phyloP scores from a whole-genome alignment of 2,329 filamentous ascomycete species.

The Trichophyton simii region DNA sequence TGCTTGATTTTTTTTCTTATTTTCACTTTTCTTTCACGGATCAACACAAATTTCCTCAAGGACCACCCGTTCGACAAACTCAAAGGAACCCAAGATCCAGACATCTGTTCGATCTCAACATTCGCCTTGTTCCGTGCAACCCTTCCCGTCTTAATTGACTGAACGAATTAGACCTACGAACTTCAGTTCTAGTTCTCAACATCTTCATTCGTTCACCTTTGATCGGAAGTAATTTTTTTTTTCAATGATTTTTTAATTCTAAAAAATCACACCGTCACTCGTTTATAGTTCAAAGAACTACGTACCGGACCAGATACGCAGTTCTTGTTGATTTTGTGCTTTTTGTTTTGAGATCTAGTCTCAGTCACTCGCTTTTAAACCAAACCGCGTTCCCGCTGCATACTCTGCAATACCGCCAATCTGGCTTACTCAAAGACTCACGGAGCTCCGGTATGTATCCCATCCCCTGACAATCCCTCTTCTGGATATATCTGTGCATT shows the following conservation, averaged over 20 bases:
- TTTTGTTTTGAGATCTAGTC: constrained; percentile 27
- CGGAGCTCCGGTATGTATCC: constrained; percentile 32
- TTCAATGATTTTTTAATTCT: constrained; percentile 8
- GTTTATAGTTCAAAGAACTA: constrained; percentile 30
- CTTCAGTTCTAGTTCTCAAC: background rate
- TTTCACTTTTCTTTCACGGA: constrained; percentile 1
- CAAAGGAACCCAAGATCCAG: background rate
- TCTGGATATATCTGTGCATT: constrained; percentile 1
- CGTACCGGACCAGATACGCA: constrained; percentile 15
- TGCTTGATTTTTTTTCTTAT: background rate
- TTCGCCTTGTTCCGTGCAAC: background rate
- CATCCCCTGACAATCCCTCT: background rate
- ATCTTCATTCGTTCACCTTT: constrained; percentile 5
- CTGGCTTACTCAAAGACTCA: constrained; percentile 38
- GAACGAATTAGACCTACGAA: background rate
- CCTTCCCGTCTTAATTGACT: background rate
- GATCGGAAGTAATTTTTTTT: background rate
- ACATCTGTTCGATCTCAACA: background rate
- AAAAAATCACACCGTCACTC: constrained; percentile 28
- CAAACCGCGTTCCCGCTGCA: constrained; percentile 30
- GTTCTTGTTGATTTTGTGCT: constrained; percentile 23
- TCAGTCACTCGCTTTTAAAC: constrained; percentile 37
- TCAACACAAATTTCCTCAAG: background rate
- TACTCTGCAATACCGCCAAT: constrained; percentile 36
- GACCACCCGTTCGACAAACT: background rate